Evolutionary conservation across 257 asterid genomes (phyloP).

Genomic region (Solanum chilense): DNA sequence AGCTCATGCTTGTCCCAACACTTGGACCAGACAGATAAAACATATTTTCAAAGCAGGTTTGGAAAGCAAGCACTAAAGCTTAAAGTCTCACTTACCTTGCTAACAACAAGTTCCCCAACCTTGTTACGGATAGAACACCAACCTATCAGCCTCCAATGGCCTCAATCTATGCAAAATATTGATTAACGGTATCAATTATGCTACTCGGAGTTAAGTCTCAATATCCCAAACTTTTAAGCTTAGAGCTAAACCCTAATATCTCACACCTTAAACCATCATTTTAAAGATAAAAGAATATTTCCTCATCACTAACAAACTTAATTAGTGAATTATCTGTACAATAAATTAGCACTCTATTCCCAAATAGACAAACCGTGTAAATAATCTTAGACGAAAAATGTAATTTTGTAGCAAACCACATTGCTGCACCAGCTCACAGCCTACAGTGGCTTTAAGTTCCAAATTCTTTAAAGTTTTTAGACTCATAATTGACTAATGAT

Average conservation of each 20-base stretch:
- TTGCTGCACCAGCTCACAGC: not conserved
- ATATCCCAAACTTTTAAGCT: not conserved
- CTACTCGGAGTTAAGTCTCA: not conserved
- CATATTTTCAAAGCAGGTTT: not conserved
- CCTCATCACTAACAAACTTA: not conserved
- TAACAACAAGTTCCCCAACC: not conserved
- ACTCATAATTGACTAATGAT: not conserved
- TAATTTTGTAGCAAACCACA: not conserved
- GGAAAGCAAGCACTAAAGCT: not conserved
- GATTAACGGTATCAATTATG: not conserved
- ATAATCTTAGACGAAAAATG: not conserved
- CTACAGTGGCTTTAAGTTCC: not conserved
- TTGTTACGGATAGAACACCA: not conserved
- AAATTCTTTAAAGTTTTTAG: not conserved
- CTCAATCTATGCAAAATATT: not conserved
- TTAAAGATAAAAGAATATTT: not conserved
- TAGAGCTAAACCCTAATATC: not conserved
- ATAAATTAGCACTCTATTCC: not conserved
- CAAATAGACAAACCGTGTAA: not conserved
- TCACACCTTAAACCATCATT: not conserved
- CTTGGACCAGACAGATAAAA: not conserved
- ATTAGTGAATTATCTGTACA: not conserved
- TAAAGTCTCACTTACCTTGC: not conserved
- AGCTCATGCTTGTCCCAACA: not conserved
- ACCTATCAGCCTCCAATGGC: not conserved